These are phyloP conservation scores for Penicillium psychrofluorescens DNA, from an alignment of 495 filamentous ascomycete genomes.

Conservation along the genomic window DNA sequence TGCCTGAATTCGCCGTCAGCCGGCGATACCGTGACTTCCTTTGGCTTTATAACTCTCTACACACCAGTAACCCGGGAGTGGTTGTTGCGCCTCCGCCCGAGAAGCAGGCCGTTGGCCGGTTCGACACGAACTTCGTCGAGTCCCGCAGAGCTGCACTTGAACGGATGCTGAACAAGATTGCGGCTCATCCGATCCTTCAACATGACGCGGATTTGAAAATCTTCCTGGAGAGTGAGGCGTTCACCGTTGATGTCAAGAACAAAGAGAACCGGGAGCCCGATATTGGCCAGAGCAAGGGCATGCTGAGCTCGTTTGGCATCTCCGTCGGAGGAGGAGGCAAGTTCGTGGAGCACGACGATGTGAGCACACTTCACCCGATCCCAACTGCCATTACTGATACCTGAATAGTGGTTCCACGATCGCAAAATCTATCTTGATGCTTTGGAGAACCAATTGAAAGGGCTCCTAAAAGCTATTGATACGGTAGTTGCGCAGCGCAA, in stretches of 20 bases:
- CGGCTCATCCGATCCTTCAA: constrained; percentile 82
- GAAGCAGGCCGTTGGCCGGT: constrained; percentile 94
- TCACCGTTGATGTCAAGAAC: constrained; percentile 95
- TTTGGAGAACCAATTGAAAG: constrained; percentile 89
- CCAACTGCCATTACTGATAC: constrained; percentile 1
- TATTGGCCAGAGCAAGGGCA: constrained; percentile 83
- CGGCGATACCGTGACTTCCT: constrained; percentile 93
- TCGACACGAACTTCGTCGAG: constrained; percentile 96
- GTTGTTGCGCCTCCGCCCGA: constrained; percentile 95
- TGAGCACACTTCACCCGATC: constrained; percentile 36
- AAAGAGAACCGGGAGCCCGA: constrained; percentile 87
- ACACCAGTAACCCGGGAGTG: constrained; percentile 89
- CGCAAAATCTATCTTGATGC: constrained; percentile 90
- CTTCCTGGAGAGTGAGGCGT: constrained; percentile 91
- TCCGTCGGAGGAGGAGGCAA: constrained; percentile 67
- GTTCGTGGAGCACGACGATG: constrained; percentile 97
- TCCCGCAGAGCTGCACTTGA: constrained; percentile 82
- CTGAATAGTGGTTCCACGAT: constrained; percentile 87
- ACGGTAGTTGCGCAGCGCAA: constrained; percentile 85
- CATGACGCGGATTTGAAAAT: constrained; percentile 91
- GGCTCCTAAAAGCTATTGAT: constrained; percentile 87
- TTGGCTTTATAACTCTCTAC: constrained; percentile 92
- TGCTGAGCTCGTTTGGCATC: constrained; percentile 79
- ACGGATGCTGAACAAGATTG: constrained; percentile 94
- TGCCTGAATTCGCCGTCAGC: constrained; percentile 83